Base-by-base conservation (phyloP, 495 filamentous ascomycete species). In the Penicillium ochrochloron region DNA sequence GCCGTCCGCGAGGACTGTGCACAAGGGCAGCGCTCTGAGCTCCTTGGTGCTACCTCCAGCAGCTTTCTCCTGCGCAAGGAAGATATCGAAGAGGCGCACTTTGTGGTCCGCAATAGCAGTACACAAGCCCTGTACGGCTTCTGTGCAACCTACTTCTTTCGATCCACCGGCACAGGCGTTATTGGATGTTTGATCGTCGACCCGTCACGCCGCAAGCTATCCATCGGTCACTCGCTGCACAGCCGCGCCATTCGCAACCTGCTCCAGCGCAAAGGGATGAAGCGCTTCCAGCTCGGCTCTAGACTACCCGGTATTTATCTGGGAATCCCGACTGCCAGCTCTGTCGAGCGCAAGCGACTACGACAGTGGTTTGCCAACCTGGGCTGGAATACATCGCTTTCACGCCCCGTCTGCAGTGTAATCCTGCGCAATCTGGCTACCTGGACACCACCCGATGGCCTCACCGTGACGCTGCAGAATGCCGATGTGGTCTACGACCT, bases 61-160 rank as follows among this genome's bases (percentile, higher is more conserved):
- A 87, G 89, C 3, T 95, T 97, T 70, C 84, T 91, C 34, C 77
- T 96, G 6, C 85, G 83, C 70, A 83, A 86, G 72, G 81, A 83
- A 61, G 79, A 88, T 21, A 76, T 94, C 34, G 86, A 91, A 54
- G 92, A 94, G 73, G 80, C 89, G 11, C 93, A 97, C 70, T 96
- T 92, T 72, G 91, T 96, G 21, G 93, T 97, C 51, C 90, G 93
- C 9, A 97, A 96, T 76, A 94, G 90, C 77, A 93, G 88, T 74
- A 97, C 93, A 1, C 88, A 91, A 52, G 91, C 90, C 0, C 77
- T 97, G 10, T 96, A 94, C 74, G 93, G 93, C 25, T 97, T 97
- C 74, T 92, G 91, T 72, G 88, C 91, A 0, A 96, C 93, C 11
- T 96, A 95, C 71, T 92, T 84, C 74, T 88, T 89, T 75, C 85